phyloP scores from a whole-genome alignment of 2,329 filamentous ascomycete genomes.

The Teratosphaeriaceae sp. region DNA sequence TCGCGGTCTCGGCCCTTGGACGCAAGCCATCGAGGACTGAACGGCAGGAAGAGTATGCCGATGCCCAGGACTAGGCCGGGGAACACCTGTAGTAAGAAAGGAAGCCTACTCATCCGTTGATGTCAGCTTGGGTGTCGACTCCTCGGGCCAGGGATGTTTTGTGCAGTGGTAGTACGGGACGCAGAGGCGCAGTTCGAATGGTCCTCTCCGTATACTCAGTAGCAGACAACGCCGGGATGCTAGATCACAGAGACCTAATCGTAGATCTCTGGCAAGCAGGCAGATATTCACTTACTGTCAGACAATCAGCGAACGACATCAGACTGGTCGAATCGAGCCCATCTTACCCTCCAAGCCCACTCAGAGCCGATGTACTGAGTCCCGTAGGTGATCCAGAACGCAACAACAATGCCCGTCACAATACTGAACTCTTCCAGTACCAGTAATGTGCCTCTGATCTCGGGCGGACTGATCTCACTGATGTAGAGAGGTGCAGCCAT shows the following conservation, averaged over 20 bases:
- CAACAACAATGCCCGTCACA: slow-evolving; percentile 40
- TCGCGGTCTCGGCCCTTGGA: slow-evolving; percentile 27
- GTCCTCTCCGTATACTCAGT: no score
- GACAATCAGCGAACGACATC: no score
- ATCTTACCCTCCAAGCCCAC: slow-evolving; percentile 43
- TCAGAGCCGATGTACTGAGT: slow-evolving; percentile 43
- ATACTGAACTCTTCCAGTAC: slow-evolving; percentile 45
- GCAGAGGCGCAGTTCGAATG: no score
- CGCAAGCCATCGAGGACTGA: slow-evolving; percentile 30
- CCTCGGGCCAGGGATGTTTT: not conserved
- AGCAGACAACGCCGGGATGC: no score
- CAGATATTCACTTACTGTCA: no score
- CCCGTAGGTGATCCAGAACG: slow-evolving; percentile 50
- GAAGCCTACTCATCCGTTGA: no score
- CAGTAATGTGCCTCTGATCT: slow-evolving; percentile 36
- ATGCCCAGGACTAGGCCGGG: slow-evolving; percentile 26
- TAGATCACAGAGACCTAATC: no score
- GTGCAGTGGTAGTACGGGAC: no score
- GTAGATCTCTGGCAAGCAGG: no score
- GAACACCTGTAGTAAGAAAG: slow-evolving; percentile 42
- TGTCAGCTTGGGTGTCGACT: slow-evolving; percentile 11
- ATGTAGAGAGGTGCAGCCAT: slow-evolving; percentile 37
- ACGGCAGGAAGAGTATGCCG: slow-evolving; percentile 29
- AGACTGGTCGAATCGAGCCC: no score
- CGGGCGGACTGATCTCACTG: slow-evolving; percentile 29